A percentile compares a stretch with the other conserved stretches of the same genome.
Conservation (phyloP, 176 grass and related monocot species). For the Elaeis guineensis region DNA sequence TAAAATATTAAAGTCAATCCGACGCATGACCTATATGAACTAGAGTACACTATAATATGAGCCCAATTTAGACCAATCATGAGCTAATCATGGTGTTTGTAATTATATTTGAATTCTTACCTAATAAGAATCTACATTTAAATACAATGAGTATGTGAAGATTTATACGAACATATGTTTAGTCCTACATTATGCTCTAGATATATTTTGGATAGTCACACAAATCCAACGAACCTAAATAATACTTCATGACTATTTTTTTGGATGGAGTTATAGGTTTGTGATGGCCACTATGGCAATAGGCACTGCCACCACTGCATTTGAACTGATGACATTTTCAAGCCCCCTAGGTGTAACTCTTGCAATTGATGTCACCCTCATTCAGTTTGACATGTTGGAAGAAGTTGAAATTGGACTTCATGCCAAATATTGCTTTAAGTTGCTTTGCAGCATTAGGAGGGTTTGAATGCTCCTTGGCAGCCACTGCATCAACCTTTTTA, state of each 20-base stretch:
- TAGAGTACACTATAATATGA: no score
- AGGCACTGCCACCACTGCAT: slow-evolving; percentile 9
- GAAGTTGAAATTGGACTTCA: slow-evolving; percentile 13
- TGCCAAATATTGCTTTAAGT: slow-evolving; percentile 10
- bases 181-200: no score
- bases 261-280: not conserved
- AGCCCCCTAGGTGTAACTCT: slow-evolving; percentile 1
- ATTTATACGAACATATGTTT: no score
- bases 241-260: no score
- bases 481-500: slow-evolving; percentile 9
- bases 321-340: slow-evolving; percentile 8
- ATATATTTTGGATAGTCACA: no score
- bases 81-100: no score
- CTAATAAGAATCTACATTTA: no score
- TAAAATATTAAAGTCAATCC: no score
- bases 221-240: fast-evolving
- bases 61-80: no score
- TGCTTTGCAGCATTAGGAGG: slow-evolving; percentile 1
- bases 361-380: slow-evolving; percentile 15
- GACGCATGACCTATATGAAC: no score
- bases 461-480: not conserved
- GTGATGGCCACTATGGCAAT: slow-evolving; percentile 8
- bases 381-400: slow-evolving; percentile 5
- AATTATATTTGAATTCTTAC: no score
- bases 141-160: no score